Conservation (phyloP, 805 yeast genomes). For the Candida multigemmis region DNA sequence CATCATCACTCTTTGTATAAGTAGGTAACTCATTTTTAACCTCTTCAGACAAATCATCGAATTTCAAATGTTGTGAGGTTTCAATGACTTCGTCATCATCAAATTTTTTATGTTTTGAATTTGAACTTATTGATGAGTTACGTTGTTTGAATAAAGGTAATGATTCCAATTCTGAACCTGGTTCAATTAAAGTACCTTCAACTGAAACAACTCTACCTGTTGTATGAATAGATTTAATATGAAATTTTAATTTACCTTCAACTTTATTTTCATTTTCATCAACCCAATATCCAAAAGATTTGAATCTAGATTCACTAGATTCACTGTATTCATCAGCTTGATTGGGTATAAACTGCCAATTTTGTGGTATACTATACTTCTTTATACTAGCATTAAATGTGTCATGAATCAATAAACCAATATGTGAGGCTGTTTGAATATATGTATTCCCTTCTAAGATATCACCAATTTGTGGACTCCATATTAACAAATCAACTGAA, state of each 20-base stretch:
- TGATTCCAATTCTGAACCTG: constrained; percentile 47
- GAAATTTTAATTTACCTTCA: constrained; percentile 76
- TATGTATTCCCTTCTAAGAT: constrained; percentile 77
- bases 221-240: constrained; percentile 61
- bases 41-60: constrained; percentile 4
- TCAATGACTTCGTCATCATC: constrained; percentile 26
- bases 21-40: constrained; percentile 1
- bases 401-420: constrained; percentile 85
- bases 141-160: constrained; percentile 43
- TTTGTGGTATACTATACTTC: constrained; percentile 73
- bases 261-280: constrained; percentile 66
- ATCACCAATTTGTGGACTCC: constrained; percentile 91
- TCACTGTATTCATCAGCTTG: constrained; percentile 44
- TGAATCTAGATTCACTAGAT: constrained; percentile 20
- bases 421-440: constrained; percentile 91
- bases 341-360: constrained; percentile 78
- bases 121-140: constrained; percentile 14
- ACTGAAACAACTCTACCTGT: constrained; percentile 78
- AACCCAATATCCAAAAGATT: constrained; percentile 80
- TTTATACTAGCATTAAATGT: constrained; percentile 92
- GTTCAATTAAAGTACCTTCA: constrained; percentile 73
- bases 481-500: constrained; percentile 68
- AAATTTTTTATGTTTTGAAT: constrained; percentile 35
- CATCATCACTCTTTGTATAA: constrained; percentile 6
- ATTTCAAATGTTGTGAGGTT: neutral